Base-by-base conservation (phyloP, 2,329 filamentous ascomycete genomes). In the Penicillium sp. region DNA sequence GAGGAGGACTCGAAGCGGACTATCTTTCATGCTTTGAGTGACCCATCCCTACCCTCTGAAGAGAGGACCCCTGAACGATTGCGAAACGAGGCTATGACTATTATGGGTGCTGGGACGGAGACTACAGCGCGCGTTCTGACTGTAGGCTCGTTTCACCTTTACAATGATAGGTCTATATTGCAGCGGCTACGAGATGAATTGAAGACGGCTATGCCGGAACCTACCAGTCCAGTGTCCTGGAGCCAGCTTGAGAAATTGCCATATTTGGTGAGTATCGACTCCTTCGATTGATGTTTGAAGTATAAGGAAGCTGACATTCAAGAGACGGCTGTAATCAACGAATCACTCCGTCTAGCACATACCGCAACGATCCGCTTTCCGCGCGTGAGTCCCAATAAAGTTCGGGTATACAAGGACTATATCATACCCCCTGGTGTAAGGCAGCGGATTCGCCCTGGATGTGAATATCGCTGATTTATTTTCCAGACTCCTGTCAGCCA, bases 31-130 rank as follows among this genome's bases (percentile, higher is more conserved):
- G 60, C 61, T 4, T 41, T 72, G 31, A 46, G 68, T 2, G 65
- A 71, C 35, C 68, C 68, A 1, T 53, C 64, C 1, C 35, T 77
- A 20, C 69, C 61, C 8, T 56, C 53, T 1, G 57, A 71, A 5
- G 73, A 78, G 43, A 71, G 71, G 38, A 67, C 51, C 0, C 36
- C 59, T 5, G 51, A 59, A 40, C 60, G 68, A 2, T 54, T 65
- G 13, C 48, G 48, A 16, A 49, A 63, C 14, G 64, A 65, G 47
- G 62, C 47, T 0, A 40, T 59, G 20, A 50, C 57, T 9, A 43
- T 67, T 13, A 48, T 67, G 11, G 57, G 50, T 25, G 64, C 63
- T 8, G 64, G 64, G 2, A 61, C 62, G 0, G 63, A 67, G 35
- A 64, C 62, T 0, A 62, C 63, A 27, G 57, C 58, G 16, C 48